Evolutionary conservation across 768 basidiomycete genomes (phyloP), one percentile per base, ranked within the genome.

Genomic region (Russula sp.): DNA sequence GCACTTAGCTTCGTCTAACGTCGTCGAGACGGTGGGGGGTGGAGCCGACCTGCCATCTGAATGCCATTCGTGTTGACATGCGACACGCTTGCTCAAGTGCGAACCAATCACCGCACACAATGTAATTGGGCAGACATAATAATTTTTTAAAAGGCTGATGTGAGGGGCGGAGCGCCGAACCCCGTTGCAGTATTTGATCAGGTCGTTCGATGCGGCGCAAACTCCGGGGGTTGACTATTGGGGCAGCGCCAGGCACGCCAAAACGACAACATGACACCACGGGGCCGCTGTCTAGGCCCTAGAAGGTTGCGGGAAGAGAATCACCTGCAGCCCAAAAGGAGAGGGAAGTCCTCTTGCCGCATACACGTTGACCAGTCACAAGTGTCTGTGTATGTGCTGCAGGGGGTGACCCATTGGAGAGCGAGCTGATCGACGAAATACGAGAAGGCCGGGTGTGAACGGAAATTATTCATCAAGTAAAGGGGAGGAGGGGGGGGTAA

Each of bases 241-340:
- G 38, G 22, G 55, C 46, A 57, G 39, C 39, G 34, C 52, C 62
- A 63, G 62, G 62, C 62, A 63, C 62, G 20, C 57, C 48, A 38
- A 50, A 50, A 1, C 25, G 25, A 38, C 42, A n/a, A 58, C 43
- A 59, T 53, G 53, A 56, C 54, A 61, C 55, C 61, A 58, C 57
- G 62, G 62, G 61, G 52, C 58, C 58, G 57, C 52, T n/a, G 56
- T 62, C 62, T 59, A 49, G 62, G 35, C 61, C 61, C 53, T 54
- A 20, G 52, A 49, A 16, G 41, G n/a, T 45, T 52, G 42, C 41
- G 39, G 16, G 48, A 56, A 58, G 50, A 57, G 56, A 52, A 57
- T 22, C 55, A 32, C 36, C 34, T 6, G 39, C 20, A 29, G 14
- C 47, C 35, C 18, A 43, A 56, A 45, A 11, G 18, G 18, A 32